Evolutionary conservation across 2,329 filamentous ascomycete genomes (phyloP).

Genomic region (Simplicillium aogashimaense): DNA sequence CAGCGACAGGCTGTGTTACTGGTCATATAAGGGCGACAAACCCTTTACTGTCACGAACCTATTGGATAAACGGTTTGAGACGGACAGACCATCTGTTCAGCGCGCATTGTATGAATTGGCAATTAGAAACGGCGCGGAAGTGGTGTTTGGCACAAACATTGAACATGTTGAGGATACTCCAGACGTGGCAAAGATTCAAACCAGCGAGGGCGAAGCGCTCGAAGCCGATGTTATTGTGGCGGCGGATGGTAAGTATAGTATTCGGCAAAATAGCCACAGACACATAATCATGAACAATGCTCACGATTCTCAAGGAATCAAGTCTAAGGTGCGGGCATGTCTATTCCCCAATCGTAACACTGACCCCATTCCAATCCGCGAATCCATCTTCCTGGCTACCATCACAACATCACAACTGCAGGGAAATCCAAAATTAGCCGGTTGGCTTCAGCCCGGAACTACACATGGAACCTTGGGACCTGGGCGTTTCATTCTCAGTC

Average conservation of each 20-base stretch:
- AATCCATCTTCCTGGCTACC: slow-evolving; percentile 4
- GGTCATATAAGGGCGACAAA: slow-evolving; percentile 3
- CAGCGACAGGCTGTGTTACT: slow-evolving; percentile 2
- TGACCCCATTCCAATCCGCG: slow-evolving; percentile 3
- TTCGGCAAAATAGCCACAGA: no score
- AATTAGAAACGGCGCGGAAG: neutral
- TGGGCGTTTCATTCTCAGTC: slow-evolving; percentile 4
- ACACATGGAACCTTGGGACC: slow-evolving; percentile 5
- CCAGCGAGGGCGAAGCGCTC: neutral
- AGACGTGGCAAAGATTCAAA: neutral
- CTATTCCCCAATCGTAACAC: slow-evolving; percentile 2
- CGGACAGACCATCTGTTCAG: slow-evolving; percentile 4
- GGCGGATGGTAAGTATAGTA: neutral
- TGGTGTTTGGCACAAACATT: slow-evolving; percentile 1
- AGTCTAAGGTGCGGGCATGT: slow-evolving; percentile 1
- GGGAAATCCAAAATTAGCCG: neutral
- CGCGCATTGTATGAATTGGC: slow-evolving; percentile 2
- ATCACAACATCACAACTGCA: neutral
- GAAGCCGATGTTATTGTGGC: slow-evolving; percentile 2
- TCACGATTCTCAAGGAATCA: slow-evolving; percentile 1
- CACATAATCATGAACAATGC: neutral
- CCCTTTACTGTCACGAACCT: neutral
- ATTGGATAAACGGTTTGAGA: slow-evolving; percentile 7
- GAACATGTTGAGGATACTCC: neutral
- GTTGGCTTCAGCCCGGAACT: slow-evolving; percentile 3